Evolutionary conservation across 1,284 basidiomycete species (phyloP), one percentile per base, ranked within the genome.

Genomic region (Waitea zeae): DNA sequence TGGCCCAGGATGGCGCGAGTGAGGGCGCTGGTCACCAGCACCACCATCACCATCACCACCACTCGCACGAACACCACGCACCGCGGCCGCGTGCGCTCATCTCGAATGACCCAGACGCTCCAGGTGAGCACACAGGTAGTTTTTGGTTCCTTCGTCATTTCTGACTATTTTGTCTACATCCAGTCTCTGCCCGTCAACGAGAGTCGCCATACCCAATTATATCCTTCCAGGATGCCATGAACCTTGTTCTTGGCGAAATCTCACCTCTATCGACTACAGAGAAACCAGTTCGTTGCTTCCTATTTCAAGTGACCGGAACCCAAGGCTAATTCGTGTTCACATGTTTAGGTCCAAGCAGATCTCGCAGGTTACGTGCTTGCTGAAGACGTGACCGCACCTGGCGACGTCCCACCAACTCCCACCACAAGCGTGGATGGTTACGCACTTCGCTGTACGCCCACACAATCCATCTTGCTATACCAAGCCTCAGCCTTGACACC

Each of bases 401-500:
- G 67, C 28, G 61, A 84, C 44, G 61, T 79, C 2, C 82, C 82
- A 2, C 47, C 52, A 9, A 64, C 64, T 0, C 53, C 59, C 3
- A 86, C 82, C 0, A 88, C 84, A 4, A 90, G 75, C 41, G 83
- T 88, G 7, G 87, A 90, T 48, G 88, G 87, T 1, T 92, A 92
- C 48, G 88, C 87, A 1, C 52, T 89, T 2, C 59, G 66, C 44
- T 72, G 79, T 81, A 47, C 39, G 67, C 39, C 9, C 13, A 14
- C 18, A 28, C 31, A 19, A n/a, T 14, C 35, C 12, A 36, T 35
- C 24, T 14, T 4, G 13, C 18, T 9, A 26, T n/a, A n/a, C 24
- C 7, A n/a, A 26, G n/a, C n/a, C 9, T 26, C 24, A 22, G 13
- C 5, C 20, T 9, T 4, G n/a, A 13, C 15, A 29, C 34, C 7